Conservation (phyloP, 2,329 filamentous ascomycete genomes). For the Ophiostoma ips region DNA sequence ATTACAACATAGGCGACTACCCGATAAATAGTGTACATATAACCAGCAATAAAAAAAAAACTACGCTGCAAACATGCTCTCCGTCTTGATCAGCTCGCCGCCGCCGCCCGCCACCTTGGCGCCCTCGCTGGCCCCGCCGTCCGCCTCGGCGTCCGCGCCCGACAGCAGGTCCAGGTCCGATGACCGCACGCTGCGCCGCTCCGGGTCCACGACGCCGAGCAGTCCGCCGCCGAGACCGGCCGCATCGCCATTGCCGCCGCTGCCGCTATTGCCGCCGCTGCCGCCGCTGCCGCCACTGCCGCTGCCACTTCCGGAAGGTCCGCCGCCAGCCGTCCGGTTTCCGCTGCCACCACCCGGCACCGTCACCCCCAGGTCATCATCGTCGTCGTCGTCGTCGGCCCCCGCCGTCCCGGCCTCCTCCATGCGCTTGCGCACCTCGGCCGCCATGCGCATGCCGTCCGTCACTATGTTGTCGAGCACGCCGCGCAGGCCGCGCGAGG, state of each 20-base stretch:
- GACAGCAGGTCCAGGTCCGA: slow-evolving; percentile 58
- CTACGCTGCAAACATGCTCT: slow-evolving; percentile 1
- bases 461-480: slow-evolving; percentile 96
- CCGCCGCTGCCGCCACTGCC: slow-evolving; percentile 16
- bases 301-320: not conserved
- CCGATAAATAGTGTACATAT: too few species aligned
- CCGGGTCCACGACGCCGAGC: slow-evolving; percentile 39
- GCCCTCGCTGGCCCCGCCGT: slow-evolving; percentile 19
- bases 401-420: slow-evolving; percentile 62
- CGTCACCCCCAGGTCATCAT: slow-evolving; percentile 21
- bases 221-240: slow-evolving; percentile 11
- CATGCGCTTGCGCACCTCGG: slow-evolving; percentile 82
- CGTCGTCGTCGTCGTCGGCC: slow-evolving; percentile 42
- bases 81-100: not conserved
- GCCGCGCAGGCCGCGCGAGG: slow-evolving; percentile 66
- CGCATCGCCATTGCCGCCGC: not conserved
- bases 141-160: slow-evolving; percentile 58
- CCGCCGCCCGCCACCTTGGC: not conserved
- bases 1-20: too few species aligned
- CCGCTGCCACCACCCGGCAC: too few species aligned
- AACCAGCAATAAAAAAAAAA: not conserved
- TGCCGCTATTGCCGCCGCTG: slow-evolving; percentile 3
- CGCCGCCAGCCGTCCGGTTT: too few species aligned
- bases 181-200: slow-evolving; percentile 49
- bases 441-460: slow-evolving; percentile 90